Base-by-base conservation (phyloP, 192 early-diverging fungal species). In the Backusella macrospora region DNA sequence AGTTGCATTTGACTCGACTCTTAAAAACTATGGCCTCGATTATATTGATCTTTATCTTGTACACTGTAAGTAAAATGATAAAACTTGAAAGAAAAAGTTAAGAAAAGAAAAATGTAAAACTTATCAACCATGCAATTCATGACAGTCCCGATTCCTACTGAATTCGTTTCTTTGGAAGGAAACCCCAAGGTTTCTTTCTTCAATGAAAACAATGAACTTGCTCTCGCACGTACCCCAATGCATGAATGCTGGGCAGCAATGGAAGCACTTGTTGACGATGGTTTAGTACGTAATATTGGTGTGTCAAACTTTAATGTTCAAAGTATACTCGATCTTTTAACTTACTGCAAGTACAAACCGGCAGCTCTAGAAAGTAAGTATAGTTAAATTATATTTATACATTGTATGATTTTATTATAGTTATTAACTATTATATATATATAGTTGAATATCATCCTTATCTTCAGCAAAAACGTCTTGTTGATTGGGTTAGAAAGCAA, bases 1-100 rank as follows among this genome's bases (percentile, higher is more conserved):
- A 13, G 42, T 75, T 63, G 89, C 86, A 5, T 84, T 88, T 66
- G 79, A 89, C 29, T 71, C 72, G 38, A 78, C 83, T 16, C 78
- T 91, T 16, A 75, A 77, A 48, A 82, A 89, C 13, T 76, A 91
- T 1, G 79, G 82, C 12, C 66, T 88, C 43, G 78, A 82, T 0
- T 90, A 91, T 72, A 37, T 93, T 47, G 92, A 94, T 75, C 80
- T 94, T 10, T 90, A 89, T 74, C 65, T 94, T 40, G 84, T 94
- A 18, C 92, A 94, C 75, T 92, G 77, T 74, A 71, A 78, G 77
- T 73, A 34, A 34, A 34, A 34, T 34, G 0, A 34, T 34, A n/a
- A 6, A 18, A 7, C 16, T 8, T 10, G 10, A 18, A 52, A 9
- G 21, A n/a, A 52, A 9, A 0, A 43, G 42, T 43, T 43, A 6